phyloP scores from a whole-genome alignment of 257 asterid genomes.

The Solanum chilense region DNA sequence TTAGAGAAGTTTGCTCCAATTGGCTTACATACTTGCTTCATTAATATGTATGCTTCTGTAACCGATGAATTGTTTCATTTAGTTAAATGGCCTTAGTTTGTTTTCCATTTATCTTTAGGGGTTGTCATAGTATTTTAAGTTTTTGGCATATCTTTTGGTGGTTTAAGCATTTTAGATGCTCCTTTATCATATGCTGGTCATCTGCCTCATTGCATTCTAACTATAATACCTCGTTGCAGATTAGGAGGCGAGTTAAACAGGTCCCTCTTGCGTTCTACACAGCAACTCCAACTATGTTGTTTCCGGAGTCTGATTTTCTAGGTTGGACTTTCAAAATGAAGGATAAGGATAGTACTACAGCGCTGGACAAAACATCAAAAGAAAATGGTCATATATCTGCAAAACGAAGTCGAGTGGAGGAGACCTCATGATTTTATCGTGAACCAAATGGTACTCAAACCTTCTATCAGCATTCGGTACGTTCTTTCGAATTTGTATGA shows the following conservation, averaged over 20 bases:
- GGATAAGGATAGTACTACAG: constrained; percentile 5
- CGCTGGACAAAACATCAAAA: not conserved
- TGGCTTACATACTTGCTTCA: not conserved
- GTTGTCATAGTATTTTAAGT: not conserved
- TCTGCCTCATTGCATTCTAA: not conserved
- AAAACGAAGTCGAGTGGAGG: constrained; percentile 35
- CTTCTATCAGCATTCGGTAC: not conserved
- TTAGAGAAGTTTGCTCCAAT: not conserved
- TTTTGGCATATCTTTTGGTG: not conserved
- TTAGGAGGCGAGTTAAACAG: constrained; percentile 81
- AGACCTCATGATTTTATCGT: constrained; percentile 3
- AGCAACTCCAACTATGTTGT: constrained; percentile 53
- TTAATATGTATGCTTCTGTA: not conserved
- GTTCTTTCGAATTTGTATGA: not conserved
- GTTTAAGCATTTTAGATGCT: not conserved
- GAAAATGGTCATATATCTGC: constrained; percentile 11
- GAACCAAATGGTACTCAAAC: not conserved
- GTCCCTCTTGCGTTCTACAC: constrained; percentile 86
- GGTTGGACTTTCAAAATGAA: constrained; percentile 67
- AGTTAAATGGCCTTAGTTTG: not conserved
- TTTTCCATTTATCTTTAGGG: not conserved
- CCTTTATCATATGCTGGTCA: not conserved
- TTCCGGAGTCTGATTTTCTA: constrained; percentile 62
- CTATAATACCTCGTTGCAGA: constrained; percentile 31
- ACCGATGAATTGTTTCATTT: not conserved